phyloP scores from a whole-genome alignment of 1,139 yeast species.

The Saccharomycopsis hybrid region DNA sequence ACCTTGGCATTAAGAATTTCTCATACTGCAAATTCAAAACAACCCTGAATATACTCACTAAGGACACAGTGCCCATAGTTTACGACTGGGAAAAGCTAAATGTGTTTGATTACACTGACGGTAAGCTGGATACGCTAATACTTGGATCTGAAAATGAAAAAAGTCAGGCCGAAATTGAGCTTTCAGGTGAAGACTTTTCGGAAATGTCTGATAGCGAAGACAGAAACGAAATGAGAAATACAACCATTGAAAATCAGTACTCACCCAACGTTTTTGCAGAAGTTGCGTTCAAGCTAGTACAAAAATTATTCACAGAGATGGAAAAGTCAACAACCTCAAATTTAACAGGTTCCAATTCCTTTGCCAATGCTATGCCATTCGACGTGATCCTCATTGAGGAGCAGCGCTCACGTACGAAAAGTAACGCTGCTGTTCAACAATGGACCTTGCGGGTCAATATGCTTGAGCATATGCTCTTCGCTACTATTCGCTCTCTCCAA shows the following conservation, averaged over 20 bases:
- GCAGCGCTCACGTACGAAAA: constrained; percentile 16
- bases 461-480: constrained; percentile 17
- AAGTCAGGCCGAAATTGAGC: background rate
- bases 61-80: constrained; percentile 4
- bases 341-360: too few relatives aligned
- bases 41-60: background rate
- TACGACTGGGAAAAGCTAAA: constrained; percentile 17
- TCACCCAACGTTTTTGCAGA: constrained; percentile 1
- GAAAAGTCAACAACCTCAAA: background rate
- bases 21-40: constrained; percentile 18
- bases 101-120: background rate
- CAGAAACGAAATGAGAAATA: background rate
- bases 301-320: background rate
- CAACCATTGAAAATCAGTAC: background rate
- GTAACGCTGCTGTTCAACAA: constrained; percentile 14
- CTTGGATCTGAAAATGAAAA: background rate
- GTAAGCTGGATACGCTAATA: background rate
- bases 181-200: background rate
- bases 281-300: constrained; percentile 2
- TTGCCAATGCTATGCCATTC: background rate
- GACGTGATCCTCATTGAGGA: constrained; percentile 18
- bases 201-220: background rate
- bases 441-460: constrained; percentile 21
- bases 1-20: constrained; percentile 20
- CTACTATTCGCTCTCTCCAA: constrained; percentile 10